phyloP scores from a whole-genome alignment of 2,329 filamentous ascomycete genomes.

The Monilinia polystroma region DNA sequence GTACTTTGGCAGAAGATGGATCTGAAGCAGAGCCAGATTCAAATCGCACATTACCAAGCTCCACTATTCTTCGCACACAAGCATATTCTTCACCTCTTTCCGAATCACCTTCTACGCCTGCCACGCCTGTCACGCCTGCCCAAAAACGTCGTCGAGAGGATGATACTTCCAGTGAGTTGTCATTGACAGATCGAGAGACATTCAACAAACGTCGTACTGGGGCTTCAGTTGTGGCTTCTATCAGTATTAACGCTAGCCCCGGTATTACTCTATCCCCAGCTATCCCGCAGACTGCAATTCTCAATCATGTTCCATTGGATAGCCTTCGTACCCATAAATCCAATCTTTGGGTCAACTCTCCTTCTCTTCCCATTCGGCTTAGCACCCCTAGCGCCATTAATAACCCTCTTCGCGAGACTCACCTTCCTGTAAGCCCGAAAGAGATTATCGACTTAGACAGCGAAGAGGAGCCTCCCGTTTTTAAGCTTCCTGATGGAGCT shows the following conservation, averaged over 20 bases:
- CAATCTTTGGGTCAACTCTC: too few species aligned
- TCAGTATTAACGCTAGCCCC: background rate
- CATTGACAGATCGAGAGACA: background rate
- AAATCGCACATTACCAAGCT: background rate
- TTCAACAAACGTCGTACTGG: slow-evolving; percentile 5
- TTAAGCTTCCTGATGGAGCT: background rate
- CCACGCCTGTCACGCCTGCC: background rate
- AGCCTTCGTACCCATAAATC: slow-evolving; percentile 1
- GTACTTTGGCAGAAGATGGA: background rate
- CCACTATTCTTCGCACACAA: background rate
- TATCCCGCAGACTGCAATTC: background rate
- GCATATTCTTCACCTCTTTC: background rate
- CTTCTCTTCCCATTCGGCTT: background rate
- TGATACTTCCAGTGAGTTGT: background rate
- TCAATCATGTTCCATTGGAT: background rate
- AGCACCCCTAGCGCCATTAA: background rate
- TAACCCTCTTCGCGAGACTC: background rate
- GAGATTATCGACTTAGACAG: background rate
- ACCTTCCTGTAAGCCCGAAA: background rate
- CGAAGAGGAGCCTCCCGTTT: background rate
- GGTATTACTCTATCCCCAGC: background rate
- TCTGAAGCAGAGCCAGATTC: background rate
- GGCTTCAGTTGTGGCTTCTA: background rate
- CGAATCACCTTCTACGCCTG: background rate
- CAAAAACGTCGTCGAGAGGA: background rate